A percentile compares a stretch with the other conserved stretches of the same genome.
These are phyloP conservation scores for Halocafeteria seosinensis DNA, from an alignment of 108 stramenopile genomes.

Conservation along the genomic window DNA sequence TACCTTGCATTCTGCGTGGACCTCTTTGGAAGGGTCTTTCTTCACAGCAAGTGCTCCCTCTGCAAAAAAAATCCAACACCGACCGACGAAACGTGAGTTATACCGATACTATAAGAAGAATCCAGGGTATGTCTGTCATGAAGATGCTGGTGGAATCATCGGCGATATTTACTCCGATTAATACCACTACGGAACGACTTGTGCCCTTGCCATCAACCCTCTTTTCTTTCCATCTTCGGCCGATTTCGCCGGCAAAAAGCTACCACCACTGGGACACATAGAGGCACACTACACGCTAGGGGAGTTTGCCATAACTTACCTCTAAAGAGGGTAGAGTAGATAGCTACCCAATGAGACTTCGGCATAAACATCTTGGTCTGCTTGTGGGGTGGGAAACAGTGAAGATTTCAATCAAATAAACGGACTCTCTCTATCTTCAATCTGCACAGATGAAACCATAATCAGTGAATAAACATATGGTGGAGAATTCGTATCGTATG, in stretches of 20 bases:
- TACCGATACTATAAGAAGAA: not conserved
- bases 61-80: not conserved
- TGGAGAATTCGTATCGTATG: no score
- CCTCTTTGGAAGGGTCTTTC: conserved; percentile 75
- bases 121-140: not conserved
- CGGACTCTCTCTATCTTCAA: no score
- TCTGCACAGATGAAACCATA: no score
- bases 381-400: no score
- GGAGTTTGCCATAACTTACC: conserved; percentile 7
- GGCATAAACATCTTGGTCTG: conserved; percentile 64
- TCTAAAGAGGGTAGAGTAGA: conserved; percentile 91
- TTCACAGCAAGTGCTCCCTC: conserved; percentile 78
- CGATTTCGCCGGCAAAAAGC: not conserved
- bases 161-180: not conserved
- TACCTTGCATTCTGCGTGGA: conserved; percentile 63
- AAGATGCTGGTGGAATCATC: not conserved
- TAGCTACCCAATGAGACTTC: conserved; percentile 87
- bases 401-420: no score
- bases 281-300: not conserved
- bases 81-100: not conserved
- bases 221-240: not conserved
- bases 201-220: not conserved
- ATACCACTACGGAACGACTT: not conserved
- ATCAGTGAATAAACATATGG: no score
- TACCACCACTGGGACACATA: not conserved